phyloP scores from a whole-genome alignment of 1,139 yeast genomes.

The Zygoascus meyerae region DNA sequence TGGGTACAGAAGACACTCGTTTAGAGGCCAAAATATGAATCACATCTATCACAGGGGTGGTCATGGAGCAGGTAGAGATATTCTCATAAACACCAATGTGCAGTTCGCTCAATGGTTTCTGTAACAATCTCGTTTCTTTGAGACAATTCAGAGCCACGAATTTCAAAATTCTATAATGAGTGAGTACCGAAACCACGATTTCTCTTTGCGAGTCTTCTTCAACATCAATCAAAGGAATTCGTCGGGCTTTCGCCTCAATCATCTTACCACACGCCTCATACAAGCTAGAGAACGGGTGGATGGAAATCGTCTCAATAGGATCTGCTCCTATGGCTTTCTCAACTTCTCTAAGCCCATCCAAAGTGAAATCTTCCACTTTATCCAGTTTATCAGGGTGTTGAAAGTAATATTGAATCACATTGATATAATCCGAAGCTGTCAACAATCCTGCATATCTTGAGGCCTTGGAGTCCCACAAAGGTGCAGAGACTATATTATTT shows the following conservation, averaged over 20 bases:
- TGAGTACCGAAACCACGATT: conserved; percentile 88
- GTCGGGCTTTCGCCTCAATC: conserved; percentile 83
- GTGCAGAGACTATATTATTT: conserved; percentile 93
- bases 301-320: conserved; percentile 80
- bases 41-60: conserved; percentile 90
- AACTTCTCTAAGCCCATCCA: conserved; percentile 74
- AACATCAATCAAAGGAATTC: conserved; percentile 90
- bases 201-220: conserved; percentile 92
- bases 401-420: conserved; percentile 91
- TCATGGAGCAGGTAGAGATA: conserved; percentile 78
- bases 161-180: conserved; percentile 93
- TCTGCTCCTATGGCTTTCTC: conserved; percentile 86
- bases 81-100: conserved; percentile 56
- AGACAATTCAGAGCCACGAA: conserved; percentile 88
- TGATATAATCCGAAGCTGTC: conserved; percentile 88
- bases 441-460: conserved; percentile 90
- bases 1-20: conserved; percentile 88
- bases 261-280: conserved; percentile 93
- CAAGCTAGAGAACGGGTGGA: conserved; percentile 85
- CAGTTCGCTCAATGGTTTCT: conserved; percentile 68
- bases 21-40: conserved; percentile 74
- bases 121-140: conserved; percentile 81
- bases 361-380: conserved; percentile 76
- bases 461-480: conserved; percentile 88
- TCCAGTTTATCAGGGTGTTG: conserved; percentile 89